Conservation (phyloP, 179 eudicot species). For the Silene vulgaris region DNA sequence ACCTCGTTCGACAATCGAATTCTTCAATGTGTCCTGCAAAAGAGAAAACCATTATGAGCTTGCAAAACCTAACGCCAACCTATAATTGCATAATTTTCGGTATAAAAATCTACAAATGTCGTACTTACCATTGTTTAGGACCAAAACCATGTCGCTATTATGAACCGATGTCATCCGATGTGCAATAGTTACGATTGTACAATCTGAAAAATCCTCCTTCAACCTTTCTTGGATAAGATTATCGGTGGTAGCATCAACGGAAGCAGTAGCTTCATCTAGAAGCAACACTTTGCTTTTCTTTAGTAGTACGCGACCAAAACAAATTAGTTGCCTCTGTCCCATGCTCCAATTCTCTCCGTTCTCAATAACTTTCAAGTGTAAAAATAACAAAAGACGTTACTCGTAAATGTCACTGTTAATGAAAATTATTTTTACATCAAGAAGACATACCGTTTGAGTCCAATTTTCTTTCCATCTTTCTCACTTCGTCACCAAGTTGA, state of each 20-base stretch:
- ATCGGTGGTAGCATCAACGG: constrained; percentile 36
- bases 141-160: constrained; percentile 20
- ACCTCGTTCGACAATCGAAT: constrained; percentile 18
- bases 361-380: constrained; percentile 46
- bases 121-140: constrained; percentile 16
- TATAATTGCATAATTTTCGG: neutral
- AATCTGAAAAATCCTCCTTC: constrained; percentile 27
- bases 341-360: constrained; percentile 59
- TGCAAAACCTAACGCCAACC: neutral
- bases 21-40: constrained; percentile 23
- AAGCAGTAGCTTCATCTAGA: constrained; percentile 51
- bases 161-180: constrained; percentile 26
- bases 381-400: too few relatives aligned
- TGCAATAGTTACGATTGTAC: constrained; percentile 19
- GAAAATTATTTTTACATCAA: too few relatives aligned
- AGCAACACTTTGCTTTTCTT: constrained; percentile 44
- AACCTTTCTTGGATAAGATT: constrained; percentile 30
- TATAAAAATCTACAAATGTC: neutral
- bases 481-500: too few relatives aligned
- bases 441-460: too few relatives aligned
- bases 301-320: constrained; percentile 52
- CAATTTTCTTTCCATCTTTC: too few relatives aligned
- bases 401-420: too few relatives aligned
- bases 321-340: constrained; percentile 43
- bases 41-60: neutral